phyloP scores from a whole-genome alignment of 2,329 filamentous ascomycete genomes.

The Fusarium mexicanum region DNA sequence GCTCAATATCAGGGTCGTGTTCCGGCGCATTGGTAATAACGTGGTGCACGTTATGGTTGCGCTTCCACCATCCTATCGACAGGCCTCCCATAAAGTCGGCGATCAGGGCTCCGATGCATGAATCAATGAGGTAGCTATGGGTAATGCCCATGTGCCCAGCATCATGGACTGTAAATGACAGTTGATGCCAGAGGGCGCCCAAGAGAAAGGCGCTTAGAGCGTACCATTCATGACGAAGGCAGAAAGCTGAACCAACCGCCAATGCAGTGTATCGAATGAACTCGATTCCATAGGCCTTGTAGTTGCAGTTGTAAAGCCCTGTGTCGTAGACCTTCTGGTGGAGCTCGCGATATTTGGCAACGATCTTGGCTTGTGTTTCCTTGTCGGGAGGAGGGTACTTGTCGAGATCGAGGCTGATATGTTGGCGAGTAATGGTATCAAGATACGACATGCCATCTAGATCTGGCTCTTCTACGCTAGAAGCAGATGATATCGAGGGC shows the following conservation, averaged over 20 bases:
- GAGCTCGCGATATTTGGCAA: slow-evolving; percentile 82
- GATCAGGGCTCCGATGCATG: slow-evolving; percentile 87
- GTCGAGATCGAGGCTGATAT: slow-evolving; percentile 78
- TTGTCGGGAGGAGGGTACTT: slow-evolving; percentile 84
- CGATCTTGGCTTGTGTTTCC: slow-evolving; percentile 77
- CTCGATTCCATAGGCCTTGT: slow-evolving; percentile 81
- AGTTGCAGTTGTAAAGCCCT: slow-evolving; percentile 86
- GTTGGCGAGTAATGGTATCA: slow-evolving; percentile 76
- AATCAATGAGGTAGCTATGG: slow-evolving; percentile 85
- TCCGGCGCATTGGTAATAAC: slow-evolving; percentile 95
- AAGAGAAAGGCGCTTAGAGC: slow-evolving; percentile 76
- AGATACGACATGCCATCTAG: slow-evolving; percentile 70
- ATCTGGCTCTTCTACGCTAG: slow-evolving; percentile 58
- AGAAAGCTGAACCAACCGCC: slow-evolving; percentile 67
- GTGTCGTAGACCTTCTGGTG: slow-evolving; percentile 76
- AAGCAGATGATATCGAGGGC: slow-evolving; percentile 69
- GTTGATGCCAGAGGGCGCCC: slow-evolving; percentile 90
- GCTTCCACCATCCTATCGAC: slow-evolving; percentile 97
- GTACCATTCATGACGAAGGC: slow-evolving; percentile 73
- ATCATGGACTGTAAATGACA: slow-evolving; percentile 94
- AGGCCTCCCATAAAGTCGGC: slow-evolving; percentile 90
- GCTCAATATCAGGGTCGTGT: slow-evolving; percentile 94
- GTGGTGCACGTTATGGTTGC: slow-evolving; percentile 95
- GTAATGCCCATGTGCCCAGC: slow-evolving; percentile 98
- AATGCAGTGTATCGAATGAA: slow-evolving; percentile 74